Conservation (phyloP, 441 rosid species). For the Euphorbia schlechtendalii region DNA sequence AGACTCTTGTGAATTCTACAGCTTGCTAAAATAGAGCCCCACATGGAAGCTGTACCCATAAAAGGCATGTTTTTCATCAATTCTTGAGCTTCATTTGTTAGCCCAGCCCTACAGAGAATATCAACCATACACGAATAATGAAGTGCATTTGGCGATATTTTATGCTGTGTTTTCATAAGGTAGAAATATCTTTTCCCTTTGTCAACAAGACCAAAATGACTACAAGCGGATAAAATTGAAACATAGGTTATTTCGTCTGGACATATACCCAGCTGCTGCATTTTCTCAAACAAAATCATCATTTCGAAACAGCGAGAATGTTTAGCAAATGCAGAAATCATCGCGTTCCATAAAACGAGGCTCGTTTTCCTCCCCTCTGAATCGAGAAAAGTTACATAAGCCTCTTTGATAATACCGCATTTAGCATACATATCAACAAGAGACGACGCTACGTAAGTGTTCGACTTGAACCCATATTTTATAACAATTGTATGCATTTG, state of each 20-base stretch:
- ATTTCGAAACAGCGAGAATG: slow-evolving; percentile 49
- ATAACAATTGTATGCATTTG: slow-evolving; percentile 49
- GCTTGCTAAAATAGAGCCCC: slow-evolving; percentile 76
- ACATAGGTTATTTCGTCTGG: slow-evolving; percentile 69
- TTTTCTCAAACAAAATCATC: slow-evolving; percentile 71
- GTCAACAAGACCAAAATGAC: slow-evolving; percentile 65
- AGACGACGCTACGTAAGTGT: slow-evolving; percentile 52
- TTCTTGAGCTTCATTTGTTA: slow-evolving; percentile 49
- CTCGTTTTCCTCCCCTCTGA: slow-evolving; percentile 28
- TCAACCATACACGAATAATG: slow-evolving; percentile 91
- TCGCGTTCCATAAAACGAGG: slow-evolving; percentile 62
- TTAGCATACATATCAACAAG: slow-evolving; percentile 75
- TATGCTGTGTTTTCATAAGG: slow-evolving; percentile 47
- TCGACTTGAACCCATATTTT: slow-evolving; percentile 49
- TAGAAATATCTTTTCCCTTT: slow-evolving; percentile 48
- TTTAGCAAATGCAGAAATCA: slow-evolving; percentile 67
- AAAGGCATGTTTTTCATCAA: slow-evolving; percentile 55
- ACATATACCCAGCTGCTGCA: slow-evolving; percentile 60
- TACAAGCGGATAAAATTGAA: slow-evolving; percentile 60
- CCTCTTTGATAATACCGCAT: slow-evolving; percentile 59
- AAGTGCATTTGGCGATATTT: slow-evolving; percentile 44
- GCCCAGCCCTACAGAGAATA: slow-evolving; percentile 64
- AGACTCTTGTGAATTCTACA: slow-evolving; percentile 54
- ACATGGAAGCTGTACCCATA: slow-evolving; percentile 55
- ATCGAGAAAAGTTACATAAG: slow-evolving; percentile 42